A percentile compares a stretch with the other conserved stretches of the same genome.
Evolutionary conservation across 2,329 filamentous ascomycete species (phyloP).

Genomic region (Torrubiella hemipterigena): DNA sequence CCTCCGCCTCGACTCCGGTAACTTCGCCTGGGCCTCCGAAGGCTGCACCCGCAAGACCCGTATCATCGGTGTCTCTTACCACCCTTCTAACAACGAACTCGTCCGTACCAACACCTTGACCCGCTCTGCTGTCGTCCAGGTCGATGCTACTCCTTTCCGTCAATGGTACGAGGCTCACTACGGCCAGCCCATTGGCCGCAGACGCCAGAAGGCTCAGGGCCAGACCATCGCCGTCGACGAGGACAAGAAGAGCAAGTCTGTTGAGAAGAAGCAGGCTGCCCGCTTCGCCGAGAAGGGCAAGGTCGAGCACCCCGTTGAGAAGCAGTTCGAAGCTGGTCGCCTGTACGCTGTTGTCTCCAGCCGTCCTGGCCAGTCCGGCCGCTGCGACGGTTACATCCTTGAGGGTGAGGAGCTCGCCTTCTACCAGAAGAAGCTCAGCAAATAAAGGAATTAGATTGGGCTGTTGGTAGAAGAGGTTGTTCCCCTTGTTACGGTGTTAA

Average conservation of each 20-base stretch:
- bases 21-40: conserved; percentile 99
- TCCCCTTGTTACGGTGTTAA: conserved; percentile 19
- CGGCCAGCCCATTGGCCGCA: conserved; percentile 77
- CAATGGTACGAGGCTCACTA: conserved; percentile 99
- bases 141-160: conserved; percentile 97
- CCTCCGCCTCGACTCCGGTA: conserved; percentile 95
- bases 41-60: conserved; percentile 97
- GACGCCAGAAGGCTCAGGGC: conserved; percentile 71
- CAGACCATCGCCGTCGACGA: conserved; percentile 54
- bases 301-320: conserved; percentile 86
- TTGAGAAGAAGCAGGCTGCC: conserved; percentile 92
- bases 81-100: conserved; percentile 99
- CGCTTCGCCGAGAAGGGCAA: conserved; percentile 77
- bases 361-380: conserved; percentile 92
- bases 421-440: conserved; percentile 99
- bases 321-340: conserved; percentile 99
- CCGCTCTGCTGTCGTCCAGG: conserved; percentile 95
- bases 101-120: conserved; percentile 99
- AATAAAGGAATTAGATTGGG: too few relatives aligned
- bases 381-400: conserved; percentile 92
- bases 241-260: conserved; percentile 86
- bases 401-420: conserved; percentile 99
- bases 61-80: conserved; percentile 96
- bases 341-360: conserved; percentile 87
- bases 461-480: too few relatives aligned